These are phyloP conservation scores for Trichophyton schoenleinii DNA, from an alignment of 2,329 filamentous ascomycete species.

Conservation along the genomic window DNA sequence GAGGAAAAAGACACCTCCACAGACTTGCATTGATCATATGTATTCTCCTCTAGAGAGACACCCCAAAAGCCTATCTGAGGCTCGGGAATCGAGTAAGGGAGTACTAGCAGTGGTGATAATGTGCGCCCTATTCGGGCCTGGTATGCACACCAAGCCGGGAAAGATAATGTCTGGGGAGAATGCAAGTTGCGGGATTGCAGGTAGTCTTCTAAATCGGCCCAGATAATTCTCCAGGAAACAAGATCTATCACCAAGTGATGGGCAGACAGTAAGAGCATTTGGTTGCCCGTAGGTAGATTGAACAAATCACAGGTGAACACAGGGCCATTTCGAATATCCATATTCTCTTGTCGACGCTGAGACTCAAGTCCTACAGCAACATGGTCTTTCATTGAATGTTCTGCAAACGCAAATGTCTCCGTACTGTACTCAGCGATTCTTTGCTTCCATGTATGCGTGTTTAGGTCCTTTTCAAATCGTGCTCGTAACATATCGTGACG, in stretches of 20 bases:
- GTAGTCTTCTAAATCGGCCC: constrained; percentile 14
- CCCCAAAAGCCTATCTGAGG: constrained; percentile 25
- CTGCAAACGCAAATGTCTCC: constrained; percentile 21
- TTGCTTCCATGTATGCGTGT: constrained; percentile 13
- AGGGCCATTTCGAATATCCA: constrained; percentile 21
- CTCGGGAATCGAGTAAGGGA: constrained; percentile 15
- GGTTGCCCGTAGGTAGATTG: neutral
- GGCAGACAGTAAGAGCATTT: constrained; percentile 8
- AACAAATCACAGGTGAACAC: constrained; percentile 4
- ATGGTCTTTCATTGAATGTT: constrained; percentile 13
- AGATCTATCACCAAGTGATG: constrained; percentile 16
- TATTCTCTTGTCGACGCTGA: constrained; percentile 18
- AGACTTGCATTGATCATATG: constrained; percentile 23
- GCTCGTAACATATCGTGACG: constrained; percentile 16
- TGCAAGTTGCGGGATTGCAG: constrained; percentile 16
- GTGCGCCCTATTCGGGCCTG: neutral
- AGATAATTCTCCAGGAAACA: constrained; percentile 16
- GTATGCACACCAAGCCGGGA: neutral
- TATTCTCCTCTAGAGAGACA: constrained; percentile 20
- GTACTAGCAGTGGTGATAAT: constrained; percentile 3
- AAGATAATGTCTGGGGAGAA: neutral
- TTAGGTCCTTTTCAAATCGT: constrained; percentile 10
- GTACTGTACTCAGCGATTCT: neutral
- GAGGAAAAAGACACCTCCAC: constrained; percentile 23
- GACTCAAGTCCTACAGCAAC: constrained; percentile 16